Evolutionary conservation across 2,329 filamentous ascomycete species (phyloP).

Genomic region (Pseudogymnoascus sp.): DNA sequence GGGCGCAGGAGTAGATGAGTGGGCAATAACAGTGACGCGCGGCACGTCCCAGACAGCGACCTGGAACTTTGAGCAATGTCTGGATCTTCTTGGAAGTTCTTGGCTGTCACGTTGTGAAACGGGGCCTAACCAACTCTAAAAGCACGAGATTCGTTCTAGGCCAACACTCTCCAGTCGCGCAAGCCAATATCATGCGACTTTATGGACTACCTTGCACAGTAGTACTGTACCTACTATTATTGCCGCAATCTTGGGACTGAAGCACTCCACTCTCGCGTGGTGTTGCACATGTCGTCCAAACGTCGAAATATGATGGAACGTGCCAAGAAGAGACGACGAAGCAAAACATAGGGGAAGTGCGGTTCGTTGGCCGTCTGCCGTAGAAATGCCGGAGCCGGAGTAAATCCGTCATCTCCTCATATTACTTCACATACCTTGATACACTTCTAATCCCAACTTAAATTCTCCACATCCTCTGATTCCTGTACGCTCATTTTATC

Average conservation of each 20-base stretch:
- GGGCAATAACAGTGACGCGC: not conserved
- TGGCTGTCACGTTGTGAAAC: slow-evolving; percentile 6
- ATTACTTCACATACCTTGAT: not conserved
- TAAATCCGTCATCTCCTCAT: not conserved
- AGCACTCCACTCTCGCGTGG: not conserved
- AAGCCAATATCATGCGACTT: not conserved
- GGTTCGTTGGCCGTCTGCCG: not conserved
- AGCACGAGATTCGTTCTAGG: not conserved
- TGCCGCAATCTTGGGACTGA: not conserved
- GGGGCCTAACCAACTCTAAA: not conserved
- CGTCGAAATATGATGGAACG: not conserved
- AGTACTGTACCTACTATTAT: not conserved
- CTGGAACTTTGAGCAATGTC: not conserved
- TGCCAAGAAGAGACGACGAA: not conserved
- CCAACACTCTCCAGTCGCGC: not conserved
- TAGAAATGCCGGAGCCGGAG: not conserved
- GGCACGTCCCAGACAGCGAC: not conserved
- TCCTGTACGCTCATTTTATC: not conserved
- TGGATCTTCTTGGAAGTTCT: slow-evolving; percentile 9
- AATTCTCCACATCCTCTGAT: not conserved
- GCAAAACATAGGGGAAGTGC: not conserved
- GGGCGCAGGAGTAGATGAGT: not conserved
- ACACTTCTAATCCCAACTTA: not conserved
- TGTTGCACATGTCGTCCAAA: not conserved
- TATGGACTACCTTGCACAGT: not conserved